phyloP scores from a whole-genome alignment of 495 filamentous ascomycete species.

The Talaromyces borbonicus region DNA sequence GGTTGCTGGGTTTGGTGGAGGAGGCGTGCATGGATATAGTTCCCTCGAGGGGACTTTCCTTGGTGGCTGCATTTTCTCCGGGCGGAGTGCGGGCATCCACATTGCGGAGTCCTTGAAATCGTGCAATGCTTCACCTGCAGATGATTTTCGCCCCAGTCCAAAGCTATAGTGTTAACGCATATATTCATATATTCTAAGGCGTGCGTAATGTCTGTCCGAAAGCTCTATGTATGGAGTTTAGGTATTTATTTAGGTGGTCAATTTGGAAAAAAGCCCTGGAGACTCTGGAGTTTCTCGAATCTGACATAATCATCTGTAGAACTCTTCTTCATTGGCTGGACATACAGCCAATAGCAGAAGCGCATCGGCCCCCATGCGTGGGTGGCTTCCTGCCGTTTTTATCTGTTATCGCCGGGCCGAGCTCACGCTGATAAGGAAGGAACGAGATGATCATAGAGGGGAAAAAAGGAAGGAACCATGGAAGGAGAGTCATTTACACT shows the following conservation, averaged over 20 bases:
- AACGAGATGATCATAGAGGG: too few species aligned
- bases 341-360: neutral
- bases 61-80: constrained; percentile 42
- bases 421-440: constrained; percentile 3
- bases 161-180: too few species aligned
- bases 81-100: constrained; percentile 33
- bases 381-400: neutral
- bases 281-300: too few species aligned
- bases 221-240: too few species aligned
- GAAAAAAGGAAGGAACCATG: neutral
- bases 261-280: too few species aligned
- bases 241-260: too few species aligned
- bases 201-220: too few species aligned
- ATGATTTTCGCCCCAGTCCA: too few species aligned
- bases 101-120: constrained; percentile 6
- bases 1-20: constrained; percentile 42
- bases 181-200: too few species aligned
- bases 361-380: neutral
- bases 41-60: constrained; percentile 42
- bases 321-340: neutral
- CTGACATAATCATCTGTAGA: too few species aligned
- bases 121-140: neutral
- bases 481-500: too few species aligned
- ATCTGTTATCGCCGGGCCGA: constrained; percentile 3
- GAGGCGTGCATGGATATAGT: constrained; percentile 42